Conservation (phyloP, 352 stramenopile species). For the Plasmopara muralis region DNA sequence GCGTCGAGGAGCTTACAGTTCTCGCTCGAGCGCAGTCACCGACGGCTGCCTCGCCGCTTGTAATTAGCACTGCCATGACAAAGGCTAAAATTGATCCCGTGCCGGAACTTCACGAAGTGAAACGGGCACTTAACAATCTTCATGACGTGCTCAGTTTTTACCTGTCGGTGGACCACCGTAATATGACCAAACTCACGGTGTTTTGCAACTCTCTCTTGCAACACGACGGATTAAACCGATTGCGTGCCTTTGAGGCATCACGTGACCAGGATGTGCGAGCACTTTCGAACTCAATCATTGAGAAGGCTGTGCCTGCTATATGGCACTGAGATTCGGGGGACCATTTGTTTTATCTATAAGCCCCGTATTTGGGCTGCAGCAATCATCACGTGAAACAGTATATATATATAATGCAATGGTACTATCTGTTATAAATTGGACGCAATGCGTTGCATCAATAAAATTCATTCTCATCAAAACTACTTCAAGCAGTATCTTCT, state of each 20-base stretch:
- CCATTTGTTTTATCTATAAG: constrained; percentile 14
- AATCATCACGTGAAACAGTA: not conserved
- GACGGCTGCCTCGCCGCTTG: constrained; percentile 4
- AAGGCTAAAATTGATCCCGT: constrained; percentile 13
- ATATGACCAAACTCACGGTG: constrained; percentile 76
- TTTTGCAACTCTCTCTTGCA: constrained; percentile 79
- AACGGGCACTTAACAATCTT: constrained; percentile 47
- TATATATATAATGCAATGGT: not conserved
- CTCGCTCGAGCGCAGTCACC: constrained; percentile 26
- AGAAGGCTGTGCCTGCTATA: constrained; percentile 75
- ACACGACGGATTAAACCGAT: constrained; percentile 59
- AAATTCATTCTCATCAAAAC: not conserved
- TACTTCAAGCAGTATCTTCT: not conserved
- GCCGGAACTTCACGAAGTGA: constrained; percentile 30
- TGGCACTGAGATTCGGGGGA: constrained; percentile 41
- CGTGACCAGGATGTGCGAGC: constrained; percentile 44
- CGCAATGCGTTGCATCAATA: no score
- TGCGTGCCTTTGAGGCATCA: constrained; percentile 49
- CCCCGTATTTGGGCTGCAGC: not conserved
- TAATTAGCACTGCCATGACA: constrained; percentile 4
- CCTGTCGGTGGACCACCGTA: constrained; percentile 56
- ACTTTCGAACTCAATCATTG: constrained; percentile 69
- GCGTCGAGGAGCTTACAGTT: constrained; percentile 44
- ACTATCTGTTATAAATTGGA: not conserved
- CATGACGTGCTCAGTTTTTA: constrained; percentile 70